Conservation (phyloP, 495 filamentous ascomycete species). For the Daldinia concentrica region DNA sequence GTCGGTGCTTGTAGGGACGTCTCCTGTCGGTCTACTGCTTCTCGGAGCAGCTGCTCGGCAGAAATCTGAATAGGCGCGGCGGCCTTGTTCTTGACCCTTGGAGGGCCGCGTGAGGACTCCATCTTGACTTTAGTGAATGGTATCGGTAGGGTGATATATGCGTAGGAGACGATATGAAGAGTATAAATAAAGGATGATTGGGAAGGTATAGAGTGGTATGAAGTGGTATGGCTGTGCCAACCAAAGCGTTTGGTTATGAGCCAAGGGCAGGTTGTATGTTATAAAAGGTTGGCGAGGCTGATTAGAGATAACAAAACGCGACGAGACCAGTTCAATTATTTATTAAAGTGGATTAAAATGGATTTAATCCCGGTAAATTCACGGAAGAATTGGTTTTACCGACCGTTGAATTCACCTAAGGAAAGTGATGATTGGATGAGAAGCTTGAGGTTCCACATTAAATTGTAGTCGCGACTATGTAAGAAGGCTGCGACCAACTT, state of each 20-base stretch:
- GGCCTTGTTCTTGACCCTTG: conserved; percentile 97
- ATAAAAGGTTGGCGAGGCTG: conserved; percentile 29
- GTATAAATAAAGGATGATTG: not conserved
- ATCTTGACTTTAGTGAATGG: conserved; percentile 59
- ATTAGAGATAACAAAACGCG: conserved; percentile 16
- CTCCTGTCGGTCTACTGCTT: conserved; percentile 98
- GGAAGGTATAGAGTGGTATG: not conserved
- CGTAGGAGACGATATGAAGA: not conserved
- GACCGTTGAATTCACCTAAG: not conserved
- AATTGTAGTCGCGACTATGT: conserved; percentile 31
- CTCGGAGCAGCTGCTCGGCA: conserved; percentile 95
- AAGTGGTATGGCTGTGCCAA: conserved; percentile 12
- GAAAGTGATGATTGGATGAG: conserved; percentile 1
- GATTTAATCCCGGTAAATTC: not conserved
- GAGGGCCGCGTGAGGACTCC: conserved; percentile 93
- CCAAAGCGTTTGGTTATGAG: conserved; percentile 6
- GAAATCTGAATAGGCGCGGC: conserved; percentile 87
- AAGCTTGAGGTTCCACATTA: conserved; percentile 23
- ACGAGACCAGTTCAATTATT: conserved; percentile 2
- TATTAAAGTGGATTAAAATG: conserved; percentile 10
- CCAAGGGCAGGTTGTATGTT: not conserved
- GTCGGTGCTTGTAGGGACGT: conserved; percentile 86
- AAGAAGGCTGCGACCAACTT: conserved; percentile 25
- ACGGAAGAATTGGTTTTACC: conserved; percentile 26
- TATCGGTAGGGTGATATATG: not conserved